phyloP scores from a whole-genome alignment of 257 asterid species.

The Pogostemon cablin region DNA sequence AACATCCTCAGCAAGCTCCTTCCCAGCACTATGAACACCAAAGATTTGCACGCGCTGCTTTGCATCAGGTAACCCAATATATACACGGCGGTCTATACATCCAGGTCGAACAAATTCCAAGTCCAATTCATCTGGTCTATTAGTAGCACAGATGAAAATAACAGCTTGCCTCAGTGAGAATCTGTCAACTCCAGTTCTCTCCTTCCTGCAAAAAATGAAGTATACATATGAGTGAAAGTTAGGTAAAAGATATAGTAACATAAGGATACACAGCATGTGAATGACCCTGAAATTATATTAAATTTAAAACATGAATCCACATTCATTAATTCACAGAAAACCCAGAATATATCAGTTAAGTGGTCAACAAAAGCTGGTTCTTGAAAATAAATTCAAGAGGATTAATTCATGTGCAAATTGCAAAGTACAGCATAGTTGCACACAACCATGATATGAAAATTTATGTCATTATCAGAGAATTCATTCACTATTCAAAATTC shows the following conservation, averaged over 20 bases:
- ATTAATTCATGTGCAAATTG: constrained; percentile 19
- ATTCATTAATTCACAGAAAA: constrained; percentile 20
- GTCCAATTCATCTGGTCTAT: constrained; percentile 96
- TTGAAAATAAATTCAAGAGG: constrained; percentile 18
- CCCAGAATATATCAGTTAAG: constrained; percentile 9
- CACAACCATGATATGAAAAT: constrained; percentile 32
- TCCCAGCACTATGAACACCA: constrained; percentile 95
- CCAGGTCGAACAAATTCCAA: constrained; percentile 84
- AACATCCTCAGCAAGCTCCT: constrained; percentile 79
- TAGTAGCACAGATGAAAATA: constrained; percentile 95
- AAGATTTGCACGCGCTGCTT: constrained; percentile 91
- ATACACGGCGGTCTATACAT: constrained; percentile 93
- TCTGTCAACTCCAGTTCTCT: constrained; percentile 83
- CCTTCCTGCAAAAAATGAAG: constrained; percentile 61
- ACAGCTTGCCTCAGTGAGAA: constrained; percentile 91
- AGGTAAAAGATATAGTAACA: constrained; percentile 17
- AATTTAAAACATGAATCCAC: constrained; percentile 10
- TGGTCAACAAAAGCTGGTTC: constrained; percentile 6
- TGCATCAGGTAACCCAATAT: constrained; percentile 94
- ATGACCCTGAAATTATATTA: not conserved
- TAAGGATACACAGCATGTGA: constrained; percentile 12
- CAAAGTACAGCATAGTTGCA: constrained; percentile 25
- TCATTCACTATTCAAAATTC: constrained; percentile 24
- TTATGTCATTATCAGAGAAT: constrained; percentile 14
- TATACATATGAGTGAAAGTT: constrained; percentile 19